Evolutionary conservation across 2,329 filamentous ascomycete genomes (phyloP).

Genomic region (Botrytis elliptica): DNA sequence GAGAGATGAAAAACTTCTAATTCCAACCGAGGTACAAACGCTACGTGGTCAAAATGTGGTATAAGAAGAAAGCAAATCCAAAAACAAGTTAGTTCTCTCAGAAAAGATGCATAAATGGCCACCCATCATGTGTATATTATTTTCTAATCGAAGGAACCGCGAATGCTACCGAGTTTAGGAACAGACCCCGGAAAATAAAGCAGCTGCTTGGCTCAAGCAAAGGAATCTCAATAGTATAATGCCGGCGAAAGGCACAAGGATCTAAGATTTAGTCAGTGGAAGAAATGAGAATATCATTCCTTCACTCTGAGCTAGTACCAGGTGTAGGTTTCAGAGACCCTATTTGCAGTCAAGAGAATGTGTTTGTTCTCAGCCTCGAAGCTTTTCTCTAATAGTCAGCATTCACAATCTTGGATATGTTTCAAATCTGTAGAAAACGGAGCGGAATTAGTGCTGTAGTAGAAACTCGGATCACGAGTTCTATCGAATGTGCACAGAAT

Average conservation of each 20-base stretch:
- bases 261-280: not conserved
- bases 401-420: too few relatives aligned
- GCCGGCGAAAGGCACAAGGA: rapidly evolving
- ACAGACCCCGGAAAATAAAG: not conserved
- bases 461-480: too few relatives aligned
- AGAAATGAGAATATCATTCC: not conserved
- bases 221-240: not conserved
- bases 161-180: not conserved
- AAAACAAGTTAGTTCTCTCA: rapidly evolving
- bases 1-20: too few relatives aligned
- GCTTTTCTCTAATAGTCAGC: too few relatives aligned
- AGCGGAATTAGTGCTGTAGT: too few relatives aligned
- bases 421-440: too few relatives aligned
- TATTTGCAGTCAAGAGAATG: too few relatives aligned
- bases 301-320: not conserved
- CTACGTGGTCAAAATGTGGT: not conserved
- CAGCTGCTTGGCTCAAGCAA: not conserved
- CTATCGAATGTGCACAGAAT: too few relatives aligned
- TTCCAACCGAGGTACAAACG: too few relatives aligned
- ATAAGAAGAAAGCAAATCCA: not conserved
- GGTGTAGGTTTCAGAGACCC: rapidly evolving
- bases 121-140: not conserved
- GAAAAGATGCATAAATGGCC: rapidly evolving
- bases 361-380: too few relatives aligned
- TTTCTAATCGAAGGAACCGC: not conserved